phyloP scores from a whole-genome alignment of 441 rosid genomes.

The Euphorbia celastroides region DNA sequence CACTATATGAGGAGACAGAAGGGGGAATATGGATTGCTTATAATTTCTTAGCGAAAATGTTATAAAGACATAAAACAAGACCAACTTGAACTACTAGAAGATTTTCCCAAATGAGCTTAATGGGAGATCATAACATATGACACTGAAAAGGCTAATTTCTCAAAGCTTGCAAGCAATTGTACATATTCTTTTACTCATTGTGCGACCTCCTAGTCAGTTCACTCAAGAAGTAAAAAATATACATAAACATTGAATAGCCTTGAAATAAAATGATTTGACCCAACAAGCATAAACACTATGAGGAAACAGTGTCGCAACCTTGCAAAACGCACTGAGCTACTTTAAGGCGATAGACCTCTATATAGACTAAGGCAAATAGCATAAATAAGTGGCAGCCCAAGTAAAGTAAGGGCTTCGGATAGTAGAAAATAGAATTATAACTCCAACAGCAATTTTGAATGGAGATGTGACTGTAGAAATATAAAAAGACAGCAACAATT shows the following conservation, averaged over 20 bases:
- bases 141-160: neutral
- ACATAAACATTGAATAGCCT: neutral
- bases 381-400: too few species aligned
- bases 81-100: neutral
- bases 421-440: too few species aligned
- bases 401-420: too few species aligned
- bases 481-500: too few species aligned
- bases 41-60: neutral
- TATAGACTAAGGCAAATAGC: too few species aligned
- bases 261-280: conserved; percentile 4
- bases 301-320: too few species aligned
- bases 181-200: neutral
- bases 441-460: too few species aligned
- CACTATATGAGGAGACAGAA: neutral
- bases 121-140: neutral
- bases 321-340: too few species aligned
- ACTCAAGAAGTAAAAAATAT: neutral
- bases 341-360: too few species aligned
- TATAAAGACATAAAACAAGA: too few species aligned
- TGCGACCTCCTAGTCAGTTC: neutral
- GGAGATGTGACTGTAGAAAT: too few species aligned
- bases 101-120: neutral
- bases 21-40: neutral
- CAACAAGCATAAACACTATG: neutral
- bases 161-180: neutral